These are phyloP conservation scores for Helotiales sp. DNA, from an alignment of 2,329 filamentous ascomycete species.

Conservation along the genomic window DNA sequence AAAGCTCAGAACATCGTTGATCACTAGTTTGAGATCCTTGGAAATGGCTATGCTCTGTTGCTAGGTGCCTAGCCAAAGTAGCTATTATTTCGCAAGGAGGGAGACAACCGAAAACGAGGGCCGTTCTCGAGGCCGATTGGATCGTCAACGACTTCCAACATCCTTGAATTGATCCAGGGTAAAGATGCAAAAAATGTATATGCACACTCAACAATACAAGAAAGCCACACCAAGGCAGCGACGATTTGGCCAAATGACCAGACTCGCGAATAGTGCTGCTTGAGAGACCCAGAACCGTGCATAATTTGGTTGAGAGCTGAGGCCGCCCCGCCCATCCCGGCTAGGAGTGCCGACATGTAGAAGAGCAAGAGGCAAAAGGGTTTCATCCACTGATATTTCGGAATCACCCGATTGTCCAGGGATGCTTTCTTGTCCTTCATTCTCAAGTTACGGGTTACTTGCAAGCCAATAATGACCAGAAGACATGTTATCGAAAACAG, in stretches of 20 bases:
- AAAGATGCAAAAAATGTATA: neutral
- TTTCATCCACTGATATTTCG: neutral
- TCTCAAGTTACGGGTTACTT: neutral
- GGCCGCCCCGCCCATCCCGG: too few species aligned
- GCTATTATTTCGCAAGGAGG: neutral
- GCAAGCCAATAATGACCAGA: neutral
- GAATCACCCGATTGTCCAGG: neutral
- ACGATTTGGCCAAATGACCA: too few species aligned
- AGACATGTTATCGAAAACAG: too few species aligned
- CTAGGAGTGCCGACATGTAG: neutral
- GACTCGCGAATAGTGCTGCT: too few species aligned
- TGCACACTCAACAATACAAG: neutral
- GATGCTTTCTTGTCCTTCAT: neutral
- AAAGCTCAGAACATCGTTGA: neutral
- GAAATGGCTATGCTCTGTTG: neutral
- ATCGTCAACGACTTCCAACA: neutral
- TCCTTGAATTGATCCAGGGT: too few species aligned
- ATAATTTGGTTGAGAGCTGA: too few species aligned
- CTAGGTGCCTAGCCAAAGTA: neutral
- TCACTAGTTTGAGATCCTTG: neutral
- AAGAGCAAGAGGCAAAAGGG: neutral
- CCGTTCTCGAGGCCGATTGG: neutral
- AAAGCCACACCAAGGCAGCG: neutral
- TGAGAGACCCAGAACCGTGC: too few species aligned
- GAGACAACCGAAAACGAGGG: neutral